Base-by-base conservation (phyloP, 2,329 filamentous ascomycete genomes). In the Domatiomyces globalis region DNA sequence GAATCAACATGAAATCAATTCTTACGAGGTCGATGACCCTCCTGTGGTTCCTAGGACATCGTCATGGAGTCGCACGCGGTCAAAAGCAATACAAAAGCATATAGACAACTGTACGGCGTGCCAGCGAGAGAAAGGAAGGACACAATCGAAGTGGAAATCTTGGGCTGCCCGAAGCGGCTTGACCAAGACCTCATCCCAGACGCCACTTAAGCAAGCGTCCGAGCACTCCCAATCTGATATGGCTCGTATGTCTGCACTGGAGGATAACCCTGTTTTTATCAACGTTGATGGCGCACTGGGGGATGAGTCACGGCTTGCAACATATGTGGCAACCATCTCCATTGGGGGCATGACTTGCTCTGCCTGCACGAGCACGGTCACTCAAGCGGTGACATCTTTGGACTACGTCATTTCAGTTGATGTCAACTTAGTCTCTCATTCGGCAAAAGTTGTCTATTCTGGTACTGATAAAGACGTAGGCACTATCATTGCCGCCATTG, bases 261-360 rank as follows among this genome's bases (percentile, higher is more conserved):
- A n/a, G 1, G 19, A 36, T 22, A 17, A 52, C 10, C 51, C 51
- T 36, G 33, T 50, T 18, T 33, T 49, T n/a, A 55, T 50, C 43
- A 47, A 50, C 17, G 10, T 55, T 36, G 49, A 58, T 20, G 51
- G 51, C 33, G 17, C 52, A 29, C 9, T n/a, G 18, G 20, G 53
- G 18, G 43, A 51, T 20, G 52, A 33, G 29, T 1, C 33, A 12
- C 19, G 45, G 29, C n/a, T 20, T 19, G 12, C 18, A 9, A 20
- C 48, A 15, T 58, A 57, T 48, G 48, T 54, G 18, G 57, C 57
- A 7, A 50, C 54, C 9, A 46, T 74, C 15, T 69, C 80, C 18
- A 74, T 88, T 43, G 78, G 75, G 25, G 84, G 84, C 49, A 87
- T 88, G 83, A 85, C 80, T 3, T 87, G 84, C 63, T 78, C 80